Base-by-base conservation (phyloP, 306 rosid genomes). In the Quercus rubra region DNA sequence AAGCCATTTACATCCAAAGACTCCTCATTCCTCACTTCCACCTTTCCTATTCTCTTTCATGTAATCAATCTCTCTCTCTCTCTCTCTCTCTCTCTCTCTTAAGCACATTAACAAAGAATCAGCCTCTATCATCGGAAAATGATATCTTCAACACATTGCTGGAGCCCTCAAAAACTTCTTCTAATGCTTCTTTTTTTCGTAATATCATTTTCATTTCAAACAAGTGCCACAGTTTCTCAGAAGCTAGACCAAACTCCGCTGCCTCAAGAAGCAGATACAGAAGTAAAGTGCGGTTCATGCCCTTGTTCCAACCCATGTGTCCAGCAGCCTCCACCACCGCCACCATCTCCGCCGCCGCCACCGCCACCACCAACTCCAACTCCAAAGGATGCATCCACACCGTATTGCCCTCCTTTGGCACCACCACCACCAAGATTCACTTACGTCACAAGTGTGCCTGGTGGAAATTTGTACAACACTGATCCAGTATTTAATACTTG, bases 201-300 rank as follows among this genome's bases (percentile, higher is more conserved):
- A 67, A 70, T 72, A 28, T 69, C 84, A 61, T 43, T 83, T 23
- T 78, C 85, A 31, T 74, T 55, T 66, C 73, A 82, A 54, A 2
- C n/a, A 49, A 70, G 52, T 82, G 66, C 76, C 49, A n/a, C 78
- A 30, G 21, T 88, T 55, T 30, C 85, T 15, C 72, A 74, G 74
- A 87, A 82, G 69, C 55, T 81, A 55, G 88, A 77, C 57, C 79
- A 88, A 55, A 74, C 82, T 30, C 73, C 23, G 76, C 17, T 64
- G 35, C 51, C 58, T 46, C 83, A 61, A 4, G 81, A 86, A 70
- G 17, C 79, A 63, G 35, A 84, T 57, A 55, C 82, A 1, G 91
- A 83, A 63, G 82, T 95, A 28, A 95, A 91, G 69, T 95, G 99
- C 75, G 98, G 94, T 70, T 70, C 95, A 33, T 92, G 97, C 82